A percentile compares a stretch with the other conserved stretches of the same genome.
Evolutionary conservation across 2,329 filamentous ascomycete species (phyloP).

Genomic region (Exophiala viscosa): DNA sequence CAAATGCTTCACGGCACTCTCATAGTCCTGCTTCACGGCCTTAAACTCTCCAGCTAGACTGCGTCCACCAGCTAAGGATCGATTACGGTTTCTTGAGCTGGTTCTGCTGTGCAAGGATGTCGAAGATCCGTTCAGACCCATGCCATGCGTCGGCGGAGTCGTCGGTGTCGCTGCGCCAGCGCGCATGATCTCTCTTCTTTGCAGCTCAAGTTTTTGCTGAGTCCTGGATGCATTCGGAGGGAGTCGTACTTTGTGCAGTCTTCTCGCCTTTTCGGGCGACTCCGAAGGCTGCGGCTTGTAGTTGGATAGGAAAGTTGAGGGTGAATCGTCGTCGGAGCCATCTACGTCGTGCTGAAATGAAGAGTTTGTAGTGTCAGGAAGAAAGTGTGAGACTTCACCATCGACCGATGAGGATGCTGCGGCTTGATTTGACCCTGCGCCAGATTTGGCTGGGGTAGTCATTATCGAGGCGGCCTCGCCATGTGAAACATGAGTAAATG

Average conservation of each 20-base stretch:
- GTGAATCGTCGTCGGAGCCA: slow-evolving; percentile 44
- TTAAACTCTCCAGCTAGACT: slow-evolving; percentile 27
- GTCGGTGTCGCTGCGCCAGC: slow-evolving; percentile 44
- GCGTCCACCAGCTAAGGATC: slow-evolving; percentile 18
- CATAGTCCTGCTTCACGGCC: slow-evolving; percentile 42
- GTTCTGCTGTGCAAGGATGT: slow-evolving; percentile 30
- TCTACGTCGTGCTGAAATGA: slow-evolving; percentile 35
- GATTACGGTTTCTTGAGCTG: slow-evolving; percentile 27
- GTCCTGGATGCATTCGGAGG: slow-evolving; percentile 40
- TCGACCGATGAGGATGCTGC: slow-evolving; percentile 47
- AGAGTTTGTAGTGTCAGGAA: slow-evolving; percentile 29
- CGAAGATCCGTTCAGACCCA: slow-evolving; percentile 29
- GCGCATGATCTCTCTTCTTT: slow-evolving; percentile 36
- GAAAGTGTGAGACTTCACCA: slow-evolving; percentile 46
- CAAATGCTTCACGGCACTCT: slow-evolving; percentile 41
- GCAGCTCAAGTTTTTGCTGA: slow-evolving; percentile 48
- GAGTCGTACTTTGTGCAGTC: slow-evolving; percentile 31
- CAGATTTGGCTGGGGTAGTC: slow-evolving; percentile 34
- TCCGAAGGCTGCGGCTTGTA: slow-evolving; percentile 46
- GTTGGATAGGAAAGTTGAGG: slow-evolving; percentile 46
- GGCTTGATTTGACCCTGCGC: slow-evolving; percentile 16
- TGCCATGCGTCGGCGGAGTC: slow-evolving; percentile 37
- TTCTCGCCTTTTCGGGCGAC: slow-evolving; percentile 35
- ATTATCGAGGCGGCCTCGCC: slow-evolving; percentile 36
- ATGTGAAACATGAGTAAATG: slow-evolving; percentile 31